Percentiles rank a stretch among this genome's conserved stretches.
phyloP scores from a whole-genome alignment of 768 basidiomycete species.

The Pleurotus tuber-regium region DNA sequence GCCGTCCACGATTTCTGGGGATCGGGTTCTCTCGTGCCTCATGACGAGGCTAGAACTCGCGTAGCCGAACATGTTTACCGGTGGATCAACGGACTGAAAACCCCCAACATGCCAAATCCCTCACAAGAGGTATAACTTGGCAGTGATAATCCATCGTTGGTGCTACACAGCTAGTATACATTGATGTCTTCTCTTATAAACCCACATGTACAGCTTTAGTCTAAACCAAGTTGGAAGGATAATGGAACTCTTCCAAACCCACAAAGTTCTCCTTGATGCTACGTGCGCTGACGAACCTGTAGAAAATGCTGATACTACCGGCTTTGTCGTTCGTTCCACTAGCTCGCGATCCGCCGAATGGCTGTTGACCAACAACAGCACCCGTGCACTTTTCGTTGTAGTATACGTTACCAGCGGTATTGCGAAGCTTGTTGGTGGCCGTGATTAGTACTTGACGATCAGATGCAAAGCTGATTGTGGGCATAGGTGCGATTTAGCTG shows the following conservation, averaged over 20 bases:
- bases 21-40: constrained; percentile 13
- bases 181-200: too few species aligned
- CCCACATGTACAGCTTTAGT: too few species aligned
- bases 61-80: constrained; percentile 5
- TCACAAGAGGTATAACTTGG: background rate
- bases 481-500: constrained; percentile 13
- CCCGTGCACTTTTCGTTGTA: constrained; percentile 99
- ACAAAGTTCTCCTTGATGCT: constrained; percentile 98
- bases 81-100: constrained; percentile 9
- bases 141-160: background rate
- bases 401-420: constrained; percentile 95
- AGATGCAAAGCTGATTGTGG: constrained; percentile 62
- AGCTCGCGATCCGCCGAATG: constrained; percentile 91
- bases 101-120: background rate
- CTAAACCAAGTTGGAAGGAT: constrained; percentile 84
- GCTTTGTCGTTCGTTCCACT: constrained; percentile 99
- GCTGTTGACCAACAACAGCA: constrained; percentile 97
- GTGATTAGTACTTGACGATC: constrained; percentile 79
- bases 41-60: constrained; percentile 11
- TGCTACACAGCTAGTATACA: background rate
- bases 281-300: constrained; percentile 81
- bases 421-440: constrained; percentile 81
- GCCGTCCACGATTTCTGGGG: constrained; percentile 22
- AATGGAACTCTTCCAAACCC: constrained; percentile 71
- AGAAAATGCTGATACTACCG: constrained; percentile 68